phyloP scores from a whole-genome alignment of 176 grass and related monocot genomes.

The Oryza rufipogon region DNA sequence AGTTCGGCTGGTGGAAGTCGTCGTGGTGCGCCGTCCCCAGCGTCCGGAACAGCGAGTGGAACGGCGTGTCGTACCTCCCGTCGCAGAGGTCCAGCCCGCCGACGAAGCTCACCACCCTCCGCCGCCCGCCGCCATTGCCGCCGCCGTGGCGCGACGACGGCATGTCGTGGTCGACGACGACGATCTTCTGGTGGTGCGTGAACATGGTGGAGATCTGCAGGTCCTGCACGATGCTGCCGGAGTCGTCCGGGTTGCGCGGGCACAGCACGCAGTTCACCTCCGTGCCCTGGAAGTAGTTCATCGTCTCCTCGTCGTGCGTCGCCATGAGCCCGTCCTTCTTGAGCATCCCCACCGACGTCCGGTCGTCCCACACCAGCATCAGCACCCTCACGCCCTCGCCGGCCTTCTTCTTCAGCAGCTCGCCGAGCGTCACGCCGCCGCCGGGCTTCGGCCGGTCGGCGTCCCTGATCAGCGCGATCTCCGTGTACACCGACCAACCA shows the following conservation, averaged over 20 bases:
- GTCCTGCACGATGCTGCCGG: constrained; percentile 67
- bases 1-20: constrained; percentile 82
- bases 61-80: constrained; percentile 63
- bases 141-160: not conserved
- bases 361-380: constrained; percentile 66
- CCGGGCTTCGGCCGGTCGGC: constrained; percentile 39
- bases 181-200: constrained; percentile 73
- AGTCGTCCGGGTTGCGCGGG: constrained; percentile 60
- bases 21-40: constrained; percentile 47
- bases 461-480: constrained; percentile 56
- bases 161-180: constrained; percentile 67
- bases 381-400: constrained; percentile 58
- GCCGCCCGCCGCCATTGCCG: no score
- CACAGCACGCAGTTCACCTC: constrained; percentile 64
- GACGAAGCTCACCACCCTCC: constrained; percentile 60
- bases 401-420: constrained; percentile 68
- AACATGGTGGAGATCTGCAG: constrained; percentile 71
- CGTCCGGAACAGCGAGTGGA: constrained; percentile 59
- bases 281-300: constrained; percentile 52
- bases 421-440: constrained; percentile 47
- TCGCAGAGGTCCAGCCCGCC: constrained; percentile 72
- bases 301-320: constrained; percentile 65
- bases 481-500: constrained; percentile 66
- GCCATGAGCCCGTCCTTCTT: constrained; percentile 71
- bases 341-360: constrained; percentile 48